Evolutionary conservation across 2,329 filamentous ascomycete species (phyloP).

Genomic region (Trichoderma harzianum): DNA sequence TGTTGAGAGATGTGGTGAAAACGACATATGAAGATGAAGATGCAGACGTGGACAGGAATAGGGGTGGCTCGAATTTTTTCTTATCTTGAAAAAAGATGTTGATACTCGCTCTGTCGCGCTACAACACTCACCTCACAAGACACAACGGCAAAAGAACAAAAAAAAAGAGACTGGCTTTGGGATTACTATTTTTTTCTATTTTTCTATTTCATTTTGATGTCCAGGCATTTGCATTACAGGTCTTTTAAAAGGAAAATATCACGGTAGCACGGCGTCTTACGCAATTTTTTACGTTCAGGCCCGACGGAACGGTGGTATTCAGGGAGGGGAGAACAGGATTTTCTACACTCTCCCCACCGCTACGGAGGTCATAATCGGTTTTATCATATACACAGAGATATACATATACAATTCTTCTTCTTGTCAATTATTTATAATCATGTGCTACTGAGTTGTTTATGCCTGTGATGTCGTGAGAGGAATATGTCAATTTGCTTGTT

Average conservation of each 20-base stretch:
- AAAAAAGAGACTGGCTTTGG: neutral
- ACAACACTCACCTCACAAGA: neutral
- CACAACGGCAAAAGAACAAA: neutral
- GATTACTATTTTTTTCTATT: neutral
- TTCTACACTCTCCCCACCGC: neutral
- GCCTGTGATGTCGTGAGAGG: neutral
- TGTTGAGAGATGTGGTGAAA: neutral
- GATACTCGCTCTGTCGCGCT: neutral
- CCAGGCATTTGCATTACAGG: conserved; percentile 12
- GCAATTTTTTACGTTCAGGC: conserved; percentile 5
- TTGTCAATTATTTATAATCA: neutral
- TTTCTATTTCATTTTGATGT: neutral
- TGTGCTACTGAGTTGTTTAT: neutral
- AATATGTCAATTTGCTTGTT: neutral
- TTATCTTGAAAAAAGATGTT: neutral
- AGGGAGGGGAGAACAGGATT: neutral
- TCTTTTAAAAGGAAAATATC: conserved; percentile 11
- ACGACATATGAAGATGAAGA: neutral
- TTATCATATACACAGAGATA: neutral
- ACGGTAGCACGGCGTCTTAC: conserved; percentile 12
- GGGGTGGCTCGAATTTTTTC: neutral
- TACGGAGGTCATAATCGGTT: conserved; percentile 6
- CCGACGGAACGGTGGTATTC: neutral
- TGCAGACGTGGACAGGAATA: neutral
- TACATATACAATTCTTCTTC: neutral